Evolutionary conservation across 2,329 filamentous ascomycete species (phyloP), one percentile per base, ranked within the genome.

Genomic region (Neonectria neomacrospora): DNA sequence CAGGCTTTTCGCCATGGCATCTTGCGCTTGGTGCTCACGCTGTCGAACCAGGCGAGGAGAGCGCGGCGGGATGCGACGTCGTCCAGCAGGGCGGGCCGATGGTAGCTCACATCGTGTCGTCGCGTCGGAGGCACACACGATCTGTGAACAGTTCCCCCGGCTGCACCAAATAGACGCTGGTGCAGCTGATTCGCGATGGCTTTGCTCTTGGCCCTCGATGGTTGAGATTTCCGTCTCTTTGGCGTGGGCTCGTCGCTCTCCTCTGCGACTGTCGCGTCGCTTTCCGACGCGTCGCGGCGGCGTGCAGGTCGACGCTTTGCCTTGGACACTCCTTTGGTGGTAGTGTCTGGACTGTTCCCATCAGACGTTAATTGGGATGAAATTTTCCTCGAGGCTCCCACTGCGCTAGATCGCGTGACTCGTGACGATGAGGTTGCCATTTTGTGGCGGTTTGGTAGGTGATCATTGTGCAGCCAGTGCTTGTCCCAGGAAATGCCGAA

Each of bases 1-100:
- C 86, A 90, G 2, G 80, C 64, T 67, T 88, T 86, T 30, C 88
- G 84, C 85, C 85, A 88, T 2, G 85, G 85, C 85, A 88, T 88
- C 12, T 78, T 75, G n/a, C 85, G 85, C 1, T 76, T 64, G 12
- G 76, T 71, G 70, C 80, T 81, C 37, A 82, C 80, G 5, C 76
- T 64, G 65, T 85, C 83, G 68, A 86, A 88, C 85, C 85, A 88
- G 16, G 68, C 32, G 2, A 88, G 80, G 1, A 88, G 78, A 5
- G 78, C 42, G 4, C 65, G 64, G 18, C 76, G 79, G 18, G 78
- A 72, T 2, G 72, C 23, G 2, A 65, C 62, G 37, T 72, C 76
- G 61, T 80, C 75, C 2, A 88, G 78, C 3, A 88, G 77, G 5
- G 83, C 75, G 0, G 85, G 85, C 2, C 78, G 77, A 70, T 88